A percentile compares a stretch with the other conserved stretches of the same genome.
These are phyloP conservation scores for Gyrodon lividus DNA, from an alignment of 768 basidiomycete species.

Conservation along the genomic window DNA sequence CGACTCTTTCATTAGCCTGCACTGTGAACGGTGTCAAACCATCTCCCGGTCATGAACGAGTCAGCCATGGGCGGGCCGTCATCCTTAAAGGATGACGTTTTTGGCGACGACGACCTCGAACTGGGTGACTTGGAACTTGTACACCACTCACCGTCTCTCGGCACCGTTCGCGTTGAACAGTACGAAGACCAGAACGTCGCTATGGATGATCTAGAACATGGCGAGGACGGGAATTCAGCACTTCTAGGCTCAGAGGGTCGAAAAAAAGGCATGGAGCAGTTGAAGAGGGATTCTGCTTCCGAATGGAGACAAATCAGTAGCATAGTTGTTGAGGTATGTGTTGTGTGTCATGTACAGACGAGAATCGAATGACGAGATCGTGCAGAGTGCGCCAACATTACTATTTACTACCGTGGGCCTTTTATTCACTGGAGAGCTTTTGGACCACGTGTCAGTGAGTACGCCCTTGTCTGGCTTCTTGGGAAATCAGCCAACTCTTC, in stretches of 20 bases:
- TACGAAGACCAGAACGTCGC: slow-evolving; percentile 36
- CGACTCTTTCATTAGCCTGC: not conserved
- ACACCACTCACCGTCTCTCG: slow-evolving; percentile 20
- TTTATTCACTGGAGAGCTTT: slow-evolving; percentile 86
- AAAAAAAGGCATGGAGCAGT: slow-evolving; percentile 27
- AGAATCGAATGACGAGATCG: slow-evolving; percentile 4
- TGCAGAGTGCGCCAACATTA: slow-evolving; percentile 83
- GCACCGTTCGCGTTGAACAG: slow-evolving; percentile 17
- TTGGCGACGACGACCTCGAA: slow-evolving; percentile 27
- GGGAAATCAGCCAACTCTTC: slow-evolving; percentile 4
- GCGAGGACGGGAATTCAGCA: slow-evolving; percentile 43
- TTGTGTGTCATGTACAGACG: not conserved
- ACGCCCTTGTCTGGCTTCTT: slow-evolving; percentile 3
- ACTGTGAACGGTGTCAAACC: not conserved
- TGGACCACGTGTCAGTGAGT: slow-evolving; percentile 82
- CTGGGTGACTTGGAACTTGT: slow-evolving; percentile 32
- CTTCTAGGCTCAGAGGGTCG: slow-evolving; percentile 40
- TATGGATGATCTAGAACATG: slow-evolving; percentile 26
- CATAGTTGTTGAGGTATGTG: slow-evolving; percentile 71
- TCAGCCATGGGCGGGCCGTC: not conserved
- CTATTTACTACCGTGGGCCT: slow-evolving; percentile 81
- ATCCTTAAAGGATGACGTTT: not conserved
- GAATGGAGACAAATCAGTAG: slow-evolving; percentile 56
- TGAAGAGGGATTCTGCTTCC: slow-evolving; percentile 9
- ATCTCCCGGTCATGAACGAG: slow-evolving; percentile 9